These are phyloP conservation scores for Xanthoconium stramineum DNA, from an alignment of 768 basidiomycete species.

Conservation along the genomic window DNA sequence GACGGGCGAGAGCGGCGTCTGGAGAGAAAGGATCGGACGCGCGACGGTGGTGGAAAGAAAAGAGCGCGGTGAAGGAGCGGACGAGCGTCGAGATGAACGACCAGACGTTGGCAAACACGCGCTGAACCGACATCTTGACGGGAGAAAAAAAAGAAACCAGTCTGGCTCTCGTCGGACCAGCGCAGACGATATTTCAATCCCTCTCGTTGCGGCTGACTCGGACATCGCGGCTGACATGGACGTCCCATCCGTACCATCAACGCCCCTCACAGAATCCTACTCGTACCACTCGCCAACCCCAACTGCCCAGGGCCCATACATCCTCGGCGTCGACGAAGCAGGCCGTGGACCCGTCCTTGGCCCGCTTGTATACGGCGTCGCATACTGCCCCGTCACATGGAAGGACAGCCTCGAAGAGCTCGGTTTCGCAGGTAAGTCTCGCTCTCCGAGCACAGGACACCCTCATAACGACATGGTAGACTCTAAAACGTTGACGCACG, in stretches of 20 bases:
- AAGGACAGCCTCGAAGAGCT: conserved; percentile 68
- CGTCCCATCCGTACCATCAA: neutral
- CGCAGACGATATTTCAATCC: conserved; percentile 5
- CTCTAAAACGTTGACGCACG: conserved; percentile 84
- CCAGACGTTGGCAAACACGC: conserved; percentile 17
- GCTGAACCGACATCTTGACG: conserved; percentile 15
- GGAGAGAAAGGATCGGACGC: conserved; percentile 9
- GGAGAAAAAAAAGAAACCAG: neutral
- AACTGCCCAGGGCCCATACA: conserved; percentile 73
- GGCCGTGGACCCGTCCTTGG: conserved; percentile 95
- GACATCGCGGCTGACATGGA: neutral
- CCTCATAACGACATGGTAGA: conserved; percentile 45
- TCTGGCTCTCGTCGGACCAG: neutral
- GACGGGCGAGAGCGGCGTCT: conserved; percentile 11
- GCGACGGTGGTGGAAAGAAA: conserved; percentile 14
- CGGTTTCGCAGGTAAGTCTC: conserved; percentile 80
- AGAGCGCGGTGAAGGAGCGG: conserved; percentile 23
- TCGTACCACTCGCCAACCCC: conserved; percentile 75
- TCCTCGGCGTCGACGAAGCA: conserved; percentile 98
- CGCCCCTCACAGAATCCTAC: conserved; percentile 62
- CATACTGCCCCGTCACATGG: conserved; percentile 85
- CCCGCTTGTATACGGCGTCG: conserved; percentile 93
- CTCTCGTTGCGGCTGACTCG: conserved; percentile 7
- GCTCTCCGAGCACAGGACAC: neutral
- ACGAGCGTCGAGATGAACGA: conserved; percentile 27